phyloP scores from a whole-genome alignment of 441 rosid species.

The Biscutella laevigata region DNA sequence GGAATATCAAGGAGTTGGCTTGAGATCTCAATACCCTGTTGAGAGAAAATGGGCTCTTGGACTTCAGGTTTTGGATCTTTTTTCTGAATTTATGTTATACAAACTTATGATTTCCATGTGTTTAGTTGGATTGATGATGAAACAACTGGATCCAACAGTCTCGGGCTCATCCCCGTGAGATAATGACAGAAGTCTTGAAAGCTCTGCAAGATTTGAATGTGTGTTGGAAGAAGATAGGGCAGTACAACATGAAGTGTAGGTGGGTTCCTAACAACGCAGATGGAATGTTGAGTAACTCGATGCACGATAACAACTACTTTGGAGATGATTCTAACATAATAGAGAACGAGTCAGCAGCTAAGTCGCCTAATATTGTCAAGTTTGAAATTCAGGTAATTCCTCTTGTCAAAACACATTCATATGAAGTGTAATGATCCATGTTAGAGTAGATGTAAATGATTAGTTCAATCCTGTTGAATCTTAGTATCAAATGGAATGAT shows the following conservation, averaged over 20 bases:
- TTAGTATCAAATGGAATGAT: background rate
- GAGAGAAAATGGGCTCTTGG: conserved; percentile 99
- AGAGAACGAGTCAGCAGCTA: conserved; percentile 50
- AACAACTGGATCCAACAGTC: conserved; percentile 39
- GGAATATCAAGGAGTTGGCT: conserved; percentile 67
- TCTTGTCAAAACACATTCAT: background rate
- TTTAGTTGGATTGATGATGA: background rate
- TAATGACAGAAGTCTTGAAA: conserved; percentile 91
- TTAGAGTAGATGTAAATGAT: background rate
- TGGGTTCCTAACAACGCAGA: conserved; percentile 68
- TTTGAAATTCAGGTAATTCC: conserved; percentile 83
- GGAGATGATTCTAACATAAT: conserved; percentile 55
- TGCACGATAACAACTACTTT: conserved; percentile 48
- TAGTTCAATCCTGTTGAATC: background rate
- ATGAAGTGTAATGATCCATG: background rate
- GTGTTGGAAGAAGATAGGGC: conserved; percentile 92
- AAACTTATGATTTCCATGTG: conserved; percentile 12
- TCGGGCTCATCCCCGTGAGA: conserved; percentile 92
- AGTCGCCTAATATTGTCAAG: conserved; percentile 67
- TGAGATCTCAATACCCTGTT: conserved; percentile 52
- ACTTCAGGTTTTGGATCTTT: conserved; percentile 61
- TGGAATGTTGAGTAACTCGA: conserved; percentile 48
- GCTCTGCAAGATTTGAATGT: conserved; percentile 85
- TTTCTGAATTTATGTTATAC: background rate
- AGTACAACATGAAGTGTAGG: conserved; percentile 94